Evolutionary conservation across 257 asterid species (phyloP), one percentile per base, ranked within the genome.

Genomic region (Salvia miltiorrhiza): DNA sequence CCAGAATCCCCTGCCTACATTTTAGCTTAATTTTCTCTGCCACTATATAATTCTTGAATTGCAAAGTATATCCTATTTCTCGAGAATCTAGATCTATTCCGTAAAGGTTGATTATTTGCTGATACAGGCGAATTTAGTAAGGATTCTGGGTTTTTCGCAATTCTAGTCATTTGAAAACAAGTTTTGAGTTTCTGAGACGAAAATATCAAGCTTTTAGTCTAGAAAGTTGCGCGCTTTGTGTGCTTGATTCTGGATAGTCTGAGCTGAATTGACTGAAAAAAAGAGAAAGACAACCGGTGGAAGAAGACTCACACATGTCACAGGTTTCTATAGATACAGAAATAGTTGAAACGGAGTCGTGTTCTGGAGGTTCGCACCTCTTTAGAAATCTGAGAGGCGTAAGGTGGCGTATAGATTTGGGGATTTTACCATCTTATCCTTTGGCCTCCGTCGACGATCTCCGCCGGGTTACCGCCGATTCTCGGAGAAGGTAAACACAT

Each of bases 341-440:
- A 59, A 82, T 71, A 77, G 48, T 65, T 39, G 88, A 82, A 72
- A 50, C 83, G 68, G 57, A 65, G 21, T 80, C 85, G 72, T 48
- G 53, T 41, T 82, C 80, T 11, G 77, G 81, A 65, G 76, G 83
- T 57, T 87, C 77, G 17, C 41, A 41, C 57, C 44, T 44, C 57
- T 16, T 85, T 58, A 71, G 77, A 20, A 81, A 87, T 81, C 89
- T 94, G 7, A 83, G 99, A 89, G 90, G 99, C 50, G 87, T 91
- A 12, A 88, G 75, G 84, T 94, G 99, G 99, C 97, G 99, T 52
- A 72, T 89, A 49, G 87, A 85, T 83, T 86, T 94, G 92, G 99
- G 97, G 67, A 87, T 91, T 83, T 83, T 93, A 66, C 95, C 99
- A 11, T 76, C 90, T 82, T 84, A 91, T n/a, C 80, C 85, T 59